A percentile compares a stretch with the other conserved stretches of the same genome.
Evolutionary conservation across 495 filamentous ascomycete genomes (phyloP).

Genomic region (Talaromyces nanjingensis): DNA sequence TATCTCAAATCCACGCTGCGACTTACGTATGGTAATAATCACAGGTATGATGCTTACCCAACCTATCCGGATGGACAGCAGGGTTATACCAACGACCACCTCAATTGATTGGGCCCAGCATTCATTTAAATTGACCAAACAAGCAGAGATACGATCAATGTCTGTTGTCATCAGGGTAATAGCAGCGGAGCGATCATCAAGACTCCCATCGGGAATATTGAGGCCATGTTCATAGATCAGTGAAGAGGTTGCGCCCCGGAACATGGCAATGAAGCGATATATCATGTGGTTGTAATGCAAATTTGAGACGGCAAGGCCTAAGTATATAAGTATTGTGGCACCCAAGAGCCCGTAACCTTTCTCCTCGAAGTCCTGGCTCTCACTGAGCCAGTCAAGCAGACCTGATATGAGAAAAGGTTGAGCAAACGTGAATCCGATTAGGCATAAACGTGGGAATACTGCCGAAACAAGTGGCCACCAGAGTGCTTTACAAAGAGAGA

Average conservation of each 20-base stretch:
- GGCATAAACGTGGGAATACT: constrained; percentile 43
- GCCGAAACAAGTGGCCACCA: constrained; percentile 38
- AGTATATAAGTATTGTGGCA: constrained; percentile 38
- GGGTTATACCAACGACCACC: constrained; percentile 42
- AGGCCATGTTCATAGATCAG: constrained; percentile 48
- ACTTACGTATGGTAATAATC: constrained; percentile 31
- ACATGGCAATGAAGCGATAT: constrained; percentile 44
- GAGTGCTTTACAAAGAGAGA: constrained; percentile 23
- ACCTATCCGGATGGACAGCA: constrained; percentile 45
- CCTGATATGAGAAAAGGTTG: constrained; percentile 58
- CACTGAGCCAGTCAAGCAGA: constrained; percentile 37
- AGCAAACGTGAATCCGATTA: constrained; percentile 53
- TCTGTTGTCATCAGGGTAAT: constrained; percentile 53
- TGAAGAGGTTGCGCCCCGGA: constrained; percentile 47
- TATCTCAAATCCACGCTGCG: not conserved
- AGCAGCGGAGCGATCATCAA: constrained; percentile 37
- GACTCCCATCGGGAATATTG: constrained; percentile 28
- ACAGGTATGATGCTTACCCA: constrained; percentile 38
- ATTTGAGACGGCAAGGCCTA: constrained; percentile 37
- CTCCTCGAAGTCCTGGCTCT: constrained; percentile 27
- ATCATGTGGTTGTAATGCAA: not conserved
- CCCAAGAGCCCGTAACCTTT: constrained; percentile 47
- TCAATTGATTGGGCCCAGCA: constrained; percentile 49
- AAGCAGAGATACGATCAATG: constrained; percentile 38
- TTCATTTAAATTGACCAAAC: constrained; percentile 35